phyloP scores from a whole-genome alignment of 2,329 filamentous ascomycete species.

The Xylogone sp. region DNA sequence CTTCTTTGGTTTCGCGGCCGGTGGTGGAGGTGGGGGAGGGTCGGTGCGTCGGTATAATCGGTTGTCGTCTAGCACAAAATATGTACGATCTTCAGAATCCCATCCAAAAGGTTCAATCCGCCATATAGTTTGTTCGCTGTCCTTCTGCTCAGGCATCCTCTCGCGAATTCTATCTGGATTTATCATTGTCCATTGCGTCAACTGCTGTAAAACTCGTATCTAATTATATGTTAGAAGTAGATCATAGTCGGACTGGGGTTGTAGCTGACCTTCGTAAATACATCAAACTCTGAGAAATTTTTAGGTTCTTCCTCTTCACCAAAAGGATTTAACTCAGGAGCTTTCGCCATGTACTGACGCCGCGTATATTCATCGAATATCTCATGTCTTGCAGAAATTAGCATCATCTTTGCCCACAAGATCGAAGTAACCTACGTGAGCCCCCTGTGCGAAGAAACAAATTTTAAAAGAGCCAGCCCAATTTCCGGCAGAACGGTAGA shows the following conservation, averaged over 20 bases:
- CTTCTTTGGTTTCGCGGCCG: constrained; percentile 57
- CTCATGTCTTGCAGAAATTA: constrained; percentile 57
- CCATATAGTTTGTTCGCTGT: constrained; percentile 79
- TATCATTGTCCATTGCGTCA: constrained; percentile 85
- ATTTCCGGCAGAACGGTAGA: constrained; percentile 76
- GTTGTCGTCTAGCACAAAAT: constrained; percentile 92
- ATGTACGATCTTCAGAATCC: constrained; percentile 81
- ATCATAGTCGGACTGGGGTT: not conserved
- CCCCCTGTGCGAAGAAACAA: constrained; percentile 88
- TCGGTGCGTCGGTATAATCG: constrained; percentile 87
- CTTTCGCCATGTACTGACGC: constrained; percentile 81
- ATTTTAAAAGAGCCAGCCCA: constrained; percentile 83
- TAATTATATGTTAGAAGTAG: constrained; percentile 24
- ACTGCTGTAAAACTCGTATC: constrained; percentile 78
- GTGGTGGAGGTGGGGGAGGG: constrained; percentile 53
- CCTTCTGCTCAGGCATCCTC: constrained; percentile 77
- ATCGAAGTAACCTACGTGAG: constrained; percentile 64
- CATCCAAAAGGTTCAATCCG: constrained; percentile 82
- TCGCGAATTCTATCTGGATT: constrained; percentile 85
- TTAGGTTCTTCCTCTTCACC: constrained; percentile 69
- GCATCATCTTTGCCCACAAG: not conserved
- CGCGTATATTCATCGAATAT: constrained; percentile 92
- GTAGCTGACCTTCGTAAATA: constrained; percentile 66
- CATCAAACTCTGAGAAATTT: constrained; percentile 77
- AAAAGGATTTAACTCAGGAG: constrained; percentile 78